Percentiles rank a stretch among this genome's conserved stretches.
phyloP scores from a whole-genome alignment of 2,329 filamentous ascomycete genomes.

The Zasmidium angulare region DNA sequence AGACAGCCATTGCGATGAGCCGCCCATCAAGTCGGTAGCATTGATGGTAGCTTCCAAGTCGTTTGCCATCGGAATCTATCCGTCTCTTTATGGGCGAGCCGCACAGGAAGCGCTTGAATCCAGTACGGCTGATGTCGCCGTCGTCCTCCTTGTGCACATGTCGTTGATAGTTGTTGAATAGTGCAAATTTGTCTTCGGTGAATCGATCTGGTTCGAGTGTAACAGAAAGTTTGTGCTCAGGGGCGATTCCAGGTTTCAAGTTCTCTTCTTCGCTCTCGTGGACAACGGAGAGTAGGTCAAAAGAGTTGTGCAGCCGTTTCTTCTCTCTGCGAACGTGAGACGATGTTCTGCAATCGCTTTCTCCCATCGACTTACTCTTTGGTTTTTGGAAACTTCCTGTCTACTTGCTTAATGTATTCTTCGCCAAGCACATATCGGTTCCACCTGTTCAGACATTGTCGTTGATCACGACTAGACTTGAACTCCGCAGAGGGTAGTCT shows the following conservation, averaged over 20 bases:
- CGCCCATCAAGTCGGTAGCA: conserved; percentile 70
- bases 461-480: conserved; percentile 68
- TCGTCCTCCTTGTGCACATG: conserved; percentile 68
- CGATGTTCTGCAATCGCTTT: background rate
- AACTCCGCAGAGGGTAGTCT: conserved; percentile 65
- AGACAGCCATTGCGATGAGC: conserved; percentile 72
- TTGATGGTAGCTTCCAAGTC: conserved; percentile 75
- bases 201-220: conserved; percentile 70
- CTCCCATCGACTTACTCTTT: conserved; percentile 58
- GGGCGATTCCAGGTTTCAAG: conserved; percentile 51
- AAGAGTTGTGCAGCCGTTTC: conserved; percentile 64
- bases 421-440: conserved; percentile 70
- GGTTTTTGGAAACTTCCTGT: conserved; percentile 64
- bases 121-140: conserved; percentile 56
- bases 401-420: conserved; percentile 63
- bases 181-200: conserved; percentile 70
- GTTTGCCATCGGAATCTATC: conserved; percentile 50
- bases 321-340: conserved; percentile 45
- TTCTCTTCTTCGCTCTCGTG: conserved; percentile 65
- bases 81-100: conserved; percentile 60
- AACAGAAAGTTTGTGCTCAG: conserved; percentile 67
- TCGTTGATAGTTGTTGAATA: conserved; percentile 75
- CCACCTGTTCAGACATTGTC: conserved; percentile 75
- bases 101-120: conserved; percentile 74
- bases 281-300: conserved; percentile 65